Evolutionary conservation across 768 basidiomycete species (phyloP).

Genomic region (Lentinula detonsa): DNA sequence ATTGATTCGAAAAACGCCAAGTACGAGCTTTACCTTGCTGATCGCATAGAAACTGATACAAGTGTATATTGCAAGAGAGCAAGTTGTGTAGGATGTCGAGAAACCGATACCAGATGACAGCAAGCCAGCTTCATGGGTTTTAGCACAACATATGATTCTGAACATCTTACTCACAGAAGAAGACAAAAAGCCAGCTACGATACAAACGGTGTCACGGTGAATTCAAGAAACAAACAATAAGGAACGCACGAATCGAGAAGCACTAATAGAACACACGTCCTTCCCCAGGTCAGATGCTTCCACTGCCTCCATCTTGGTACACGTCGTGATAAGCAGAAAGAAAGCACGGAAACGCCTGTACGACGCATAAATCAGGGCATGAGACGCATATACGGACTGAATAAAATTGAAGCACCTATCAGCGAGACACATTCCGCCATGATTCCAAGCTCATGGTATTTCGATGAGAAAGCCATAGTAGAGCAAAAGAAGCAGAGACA

Average conservation of each 20-base stretch:
- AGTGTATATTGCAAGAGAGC: background rate
- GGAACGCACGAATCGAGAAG: constrained; percentile 4
- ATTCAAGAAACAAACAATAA: background rate
- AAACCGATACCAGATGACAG: background rate
- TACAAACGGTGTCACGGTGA: background rate
- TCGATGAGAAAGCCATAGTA: background rate
- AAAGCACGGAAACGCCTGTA: constrained; percentile 4
- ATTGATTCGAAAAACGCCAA: background rate
- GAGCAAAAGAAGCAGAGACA: background rate
- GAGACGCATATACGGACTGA: background rate
- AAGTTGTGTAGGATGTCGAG: background rate
- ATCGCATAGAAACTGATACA: constrained; percentile 5
- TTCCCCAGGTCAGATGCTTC: constrained; percentile 7
- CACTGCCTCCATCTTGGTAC: constrained; percentile 4
- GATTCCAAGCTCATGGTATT: background rate
- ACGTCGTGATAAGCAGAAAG: constrained; percentile 2
- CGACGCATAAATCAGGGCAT: background rate
- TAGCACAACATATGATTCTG: background rate
- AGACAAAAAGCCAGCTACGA: constrained; percentile 6
- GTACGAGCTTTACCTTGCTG: background rate
- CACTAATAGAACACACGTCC: constrained; percentile 3
- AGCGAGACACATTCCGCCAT: background rate
- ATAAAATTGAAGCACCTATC: background rate
- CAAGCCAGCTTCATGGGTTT: background rate
- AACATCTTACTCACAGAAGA: background rate